Base-by-base conservation (phyloP, 1,284 basidiomycete species). In the Porogramme epimiltina region DNA sequence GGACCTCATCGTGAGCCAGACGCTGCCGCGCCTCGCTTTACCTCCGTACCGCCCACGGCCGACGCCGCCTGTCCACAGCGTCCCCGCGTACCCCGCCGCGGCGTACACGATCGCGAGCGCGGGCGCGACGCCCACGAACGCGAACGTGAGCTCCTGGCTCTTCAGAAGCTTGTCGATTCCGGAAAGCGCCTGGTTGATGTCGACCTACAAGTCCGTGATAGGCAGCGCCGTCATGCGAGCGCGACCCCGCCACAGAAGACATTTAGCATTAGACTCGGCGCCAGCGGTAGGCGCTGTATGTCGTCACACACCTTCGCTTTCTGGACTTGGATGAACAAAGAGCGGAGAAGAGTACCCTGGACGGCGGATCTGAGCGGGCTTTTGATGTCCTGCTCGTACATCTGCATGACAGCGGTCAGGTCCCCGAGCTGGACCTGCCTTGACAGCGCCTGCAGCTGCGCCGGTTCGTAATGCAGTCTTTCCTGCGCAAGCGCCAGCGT, bases 61-160 rank as follows among this genome's bases (percentile, higher is more conserved):
- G 48, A 68, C 69, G 6, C 76, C 76, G 18, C 78, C 78, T 2
- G 64, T 66, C 77, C 78, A 84, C 13, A 84, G 52, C 3, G 72
- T 65, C 2, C 74, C 66, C 10, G 87, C 36, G 68, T 81, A 85
- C 4, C 81, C 80, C 10, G 79, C 77, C 8, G 82, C 59, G 1
- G 87, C 76, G 62, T 95, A 95, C 3, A 95, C 79, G 39, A 98
- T 77, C 2, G 87, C 84, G 18, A 98, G 73, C 0, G 91, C 88
- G 1, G 95, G 95, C 0, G 96, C 95, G 13, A 99, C 89, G 59
- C 96, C 96, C 52, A 98, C 95, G 59, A 98, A 98, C 1, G 92
- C 96, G 63, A 99, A 98, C 1, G 97, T 97, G 26, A 99, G 78
- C 69, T 98, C 93, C 71, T 99, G 96, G 2, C 92, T 95, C 62